Evolutionary conservation across 148 eudicot species (phyloP).

Genomic region (Silene uniflora): DNA sequence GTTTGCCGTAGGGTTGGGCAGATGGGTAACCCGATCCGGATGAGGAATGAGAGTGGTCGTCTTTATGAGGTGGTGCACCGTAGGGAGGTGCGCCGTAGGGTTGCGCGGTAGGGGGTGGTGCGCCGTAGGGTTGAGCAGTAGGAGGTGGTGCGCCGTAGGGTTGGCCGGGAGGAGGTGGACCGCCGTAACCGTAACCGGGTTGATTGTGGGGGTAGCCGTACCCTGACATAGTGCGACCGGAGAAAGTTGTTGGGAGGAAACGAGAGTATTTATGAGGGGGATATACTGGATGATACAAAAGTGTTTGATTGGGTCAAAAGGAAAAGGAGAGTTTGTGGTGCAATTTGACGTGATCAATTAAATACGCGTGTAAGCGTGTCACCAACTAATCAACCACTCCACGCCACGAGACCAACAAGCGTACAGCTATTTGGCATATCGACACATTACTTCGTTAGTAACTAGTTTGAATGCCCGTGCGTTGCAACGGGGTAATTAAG

Average conservation of each 20-base stretch:
- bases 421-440: no score
- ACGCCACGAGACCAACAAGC: no score
- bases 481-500: no score
- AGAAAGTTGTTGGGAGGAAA: background rate
- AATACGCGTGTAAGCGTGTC: background rate
- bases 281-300: background rate
- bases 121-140: slow-evolving; percentile 25
- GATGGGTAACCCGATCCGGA: background rate
- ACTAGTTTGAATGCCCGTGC: no score
- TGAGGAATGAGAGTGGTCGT: background rate
- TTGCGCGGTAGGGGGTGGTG: slow-evolving; percentile 16
- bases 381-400: background rate
- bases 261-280: background rate
- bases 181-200: slow-evolving; percentile 32
- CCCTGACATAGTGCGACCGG: slow-evolving; percentile 33
- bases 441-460: no score
- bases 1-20: background rate
- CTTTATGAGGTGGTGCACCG: slow-evolving; percentile 3
- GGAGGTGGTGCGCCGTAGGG: slow-evolving; percentile 23
- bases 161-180: slow-evolving; percentile 27
- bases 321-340: background rate
- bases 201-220: slow-evolving; percentile 33
- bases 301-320: background rate
- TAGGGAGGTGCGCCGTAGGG: slow-evolving; percentile 25
- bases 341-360: background rate